A percentile compares a stretch with the other conserved stretches of the same genome.
Conservation (phyloP, 225 moss, liverwort and hornwort genomes). For the Anthoceros angustus region DNA sequence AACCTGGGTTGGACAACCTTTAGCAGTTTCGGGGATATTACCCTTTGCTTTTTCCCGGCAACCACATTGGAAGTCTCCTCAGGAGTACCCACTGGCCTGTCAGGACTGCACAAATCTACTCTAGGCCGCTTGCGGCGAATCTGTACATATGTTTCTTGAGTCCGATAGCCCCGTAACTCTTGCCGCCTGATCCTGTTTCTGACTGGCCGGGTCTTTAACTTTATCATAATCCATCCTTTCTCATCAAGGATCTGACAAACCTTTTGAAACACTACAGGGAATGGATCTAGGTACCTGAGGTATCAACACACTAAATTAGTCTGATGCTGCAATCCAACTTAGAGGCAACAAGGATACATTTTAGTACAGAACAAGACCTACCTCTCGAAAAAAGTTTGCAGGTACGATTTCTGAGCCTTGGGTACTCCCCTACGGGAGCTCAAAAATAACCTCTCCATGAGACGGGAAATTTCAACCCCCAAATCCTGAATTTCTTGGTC, state of each 20-base stretch:
- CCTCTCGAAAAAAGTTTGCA: background rate
- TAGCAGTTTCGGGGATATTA: background rate
- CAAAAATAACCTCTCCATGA: background rate
- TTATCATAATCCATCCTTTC: background rate
- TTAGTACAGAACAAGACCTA: background rate
- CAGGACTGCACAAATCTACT: background rate
- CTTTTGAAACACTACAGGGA: background rate
- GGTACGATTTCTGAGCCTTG: background rate
- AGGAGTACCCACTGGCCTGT: background rate
- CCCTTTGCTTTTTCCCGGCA: background rate
- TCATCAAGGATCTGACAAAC: background rate
- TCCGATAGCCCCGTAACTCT: background rate
- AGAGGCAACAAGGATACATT: background rate
- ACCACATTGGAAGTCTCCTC: background rate
- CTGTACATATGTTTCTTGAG: background rate
- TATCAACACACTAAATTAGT: background rate
- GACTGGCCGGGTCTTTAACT: background rate
- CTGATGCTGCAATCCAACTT: background rate
- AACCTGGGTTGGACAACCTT: background rate
- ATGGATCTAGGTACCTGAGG: background rate
- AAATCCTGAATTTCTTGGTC: background rate
- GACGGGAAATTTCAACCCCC: background rate
- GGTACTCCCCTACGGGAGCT: background rate
- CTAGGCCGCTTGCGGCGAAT: background rate
- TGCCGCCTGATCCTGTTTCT: background rate